phyloP scores from a whole-genome alignment of 805 yeast genomes.

The Metschnikowia santaceciliae region DNA sequence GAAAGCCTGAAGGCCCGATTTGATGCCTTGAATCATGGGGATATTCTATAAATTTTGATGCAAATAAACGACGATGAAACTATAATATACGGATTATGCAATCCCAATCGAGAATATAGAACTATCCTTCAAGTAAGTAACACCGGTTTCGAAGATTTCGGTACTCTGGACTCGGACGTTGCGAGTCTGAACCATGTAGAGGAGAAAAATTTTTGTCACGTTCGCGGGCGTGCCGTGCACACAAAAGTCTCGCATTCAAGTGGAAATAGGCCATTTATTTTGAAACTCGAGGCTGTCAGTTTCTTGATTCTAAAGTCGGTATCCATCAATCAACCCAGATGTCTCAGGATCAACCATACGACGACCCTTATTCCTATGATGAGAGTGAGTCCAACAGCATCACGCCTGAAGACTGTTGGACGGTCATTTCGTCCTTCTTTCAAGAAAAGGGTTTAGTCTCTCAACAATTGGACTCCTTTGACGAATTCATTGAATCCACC shows the following conservation, averaged over 20 bases:
- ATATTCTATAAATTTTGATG: not conserved
- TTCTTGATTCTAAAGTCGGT: slow-evolving; percentile 3
- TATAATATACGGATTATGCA: not conserved
- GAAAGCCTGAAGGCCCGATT: slow-evolving; percentile 2
- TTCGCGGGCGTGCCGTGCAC: slow-evolving; percentile 7
- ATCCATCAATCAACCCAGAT: slow-evolving; percentile 8
- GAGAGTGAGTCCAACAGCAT: slow-evolving; percentile 59
- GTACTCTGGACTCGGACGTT: not conserved
- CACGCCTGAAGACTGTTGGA: slow-evolving; percentile 99
- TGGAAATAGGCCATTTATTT: not conserved
- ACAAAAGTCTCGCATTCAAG: slow-evolving; percentile 5
- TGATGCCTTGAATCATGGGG: slow-evolving; percentile 2
- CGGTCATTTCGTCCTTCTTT: slow-evolving; percentile 93
- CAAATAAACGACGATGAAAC: not conserved
- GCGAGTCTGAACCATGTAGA: not conserved
- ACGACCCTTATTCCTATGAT: slow-evolving; percentile 63
- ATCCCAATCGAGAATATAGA: not conserved
- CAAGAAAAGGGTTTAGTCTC: slow-evolving; percentile 95
- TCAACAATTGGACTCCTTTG: slow-evolving; percentile 96
- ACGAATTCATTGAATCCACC: slow-evolving; percentile 94
- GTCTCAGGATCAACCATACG: slow-evolving; percentile 22
- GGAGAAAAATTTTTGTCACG: slow-evolving; percentile 11
- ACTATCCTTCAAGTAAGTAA: not conserved
- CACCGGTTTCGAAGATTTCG: not conserved
- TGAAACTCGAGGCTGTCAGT: slow-evolving; percentile 2